phyloP scores from a whole-genome alignment of 1,284 basidiomycete species.

The Rhodotorula sp. region DNA sequence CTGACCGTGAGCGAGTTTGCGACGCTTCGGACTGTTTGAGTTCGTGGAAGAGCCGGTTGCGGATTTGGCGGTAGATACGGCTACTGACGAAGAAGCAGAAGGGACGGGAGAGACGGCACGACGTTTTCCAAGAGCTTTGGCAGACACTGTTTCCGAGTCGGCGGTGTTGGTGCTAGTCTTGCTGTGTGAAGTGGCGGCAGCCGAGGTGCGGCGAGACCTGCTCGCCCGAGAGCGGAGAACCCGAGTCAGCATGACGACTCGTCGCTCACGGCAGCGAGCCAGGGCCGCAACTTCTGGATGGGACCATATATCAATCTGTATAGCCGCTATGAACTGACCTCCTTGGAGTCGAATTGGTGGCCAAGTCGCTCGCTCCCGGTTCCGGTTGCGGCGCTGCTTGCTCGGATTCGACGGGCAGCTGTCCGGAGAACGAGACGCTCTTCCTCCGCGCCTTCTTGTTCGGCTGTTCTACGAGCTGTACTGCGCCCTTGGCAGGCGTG shows the following conservation, averaged over 20 bases:
- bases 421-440: background rate
- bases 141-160: slow-evolving; percentile 6
- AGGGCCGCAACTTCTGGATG: too few relatives aligned
- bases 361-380: background rate
- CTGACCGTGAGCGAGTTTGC: slow-evolving; percentile 27
- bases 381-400: background rate
- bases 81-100: background rate
- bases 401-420: background rate
- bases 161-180: background rate
- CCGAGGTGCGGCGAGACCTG: slow-evolving; percentile 21
- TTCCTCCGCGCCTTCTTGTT: background rate
- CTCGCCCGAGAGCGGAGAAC: background rate
- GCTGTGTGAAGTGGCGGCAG: background rate
- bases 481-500: too few relatives aligned
- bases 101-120: slow-evolving; percentile 38
- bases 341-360: background rate
- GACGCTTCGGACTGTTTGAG: slow-evolving; percentile 23
- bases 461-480: too few relatives aligned
- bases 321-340: background rate
- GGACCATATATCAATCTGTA: too few relatives aligned
- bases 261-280: background rate
- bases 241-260: background rate
- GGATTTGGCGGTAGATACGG: background rate
- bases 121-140: slow-evolving; percentile 42
- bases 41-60: background rate